Conservation (phyloP, 1,284 basidiomycete genomes). For the Ceraceosorus guamensis region DNA sequence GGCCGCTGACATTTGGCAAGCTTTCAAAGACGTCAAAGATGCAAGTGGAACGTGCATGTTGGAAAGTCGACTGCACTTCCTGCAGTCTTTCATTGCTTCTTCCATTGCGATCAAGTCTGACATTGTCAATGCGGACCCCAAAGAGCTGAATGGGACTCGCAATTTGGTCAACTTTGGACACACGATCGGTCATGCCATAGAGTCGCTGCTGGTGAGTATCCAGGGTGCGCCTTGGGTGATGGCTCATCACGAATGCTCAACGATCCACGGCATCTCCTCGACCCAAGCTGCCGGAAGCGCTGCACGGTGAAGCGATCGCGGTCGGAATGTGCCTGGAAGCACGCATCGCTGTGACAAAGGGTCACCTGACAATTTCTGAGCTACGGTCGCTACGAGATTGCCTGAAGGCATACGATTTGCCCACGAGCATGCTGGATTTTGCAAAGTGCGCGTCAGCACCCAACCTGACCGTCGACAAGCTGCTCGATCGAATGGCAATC, state of each 20-base stretch:
- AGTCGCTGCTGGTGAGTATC: constrained; percentile 45
- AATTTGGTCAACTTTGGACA: constrained; percentile 49
- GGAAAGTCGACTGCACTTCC: constrained; percentile 35
- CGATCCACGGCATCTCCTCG: too few species aligned
- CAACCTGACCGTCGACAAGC: constrained; percentile 67
- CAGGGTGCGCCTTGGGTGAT: too few species aligned
- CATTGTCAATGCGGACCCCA: constrained; percentile 47
- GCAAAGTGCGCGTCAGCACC: constrained; percentile 61
- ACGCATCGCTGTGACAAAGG: constrained; percentile 37
- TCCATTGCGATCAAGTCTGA: constrained; percentile 46
- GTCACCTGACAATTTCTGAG: constrained; percentile 39
- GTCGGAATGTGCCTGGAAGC: constrained; percentile 48
- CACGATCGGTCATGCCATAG: constrained; percentile 47
- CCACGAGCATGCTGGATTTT: constrained; percentile 39
- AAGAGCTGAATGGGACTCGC: constrained; percentile 46
- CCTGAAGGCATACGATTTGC: constrained; percentile 41
- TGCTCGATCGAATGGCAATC: constrained; percentile 82
- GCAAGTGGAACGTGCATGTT: constrained; percentile 38
- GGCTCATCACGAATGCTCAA: too few species aligned
- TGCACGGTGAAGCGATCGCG: constrained; percentile 45
- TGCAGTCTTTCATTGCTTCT: constrained; percentile 47
- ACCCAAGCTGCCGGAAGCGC: constrained; percentile 43
- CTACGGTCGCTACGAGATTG: constrained; percentile 40
- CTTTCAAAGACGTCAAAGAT: constrained; percentile 28
- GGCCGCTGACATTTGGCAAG: constrained; percentile 40